Conservation (phyloP, 257 asterid species). For the Eucommia ulmoides region DNA sequence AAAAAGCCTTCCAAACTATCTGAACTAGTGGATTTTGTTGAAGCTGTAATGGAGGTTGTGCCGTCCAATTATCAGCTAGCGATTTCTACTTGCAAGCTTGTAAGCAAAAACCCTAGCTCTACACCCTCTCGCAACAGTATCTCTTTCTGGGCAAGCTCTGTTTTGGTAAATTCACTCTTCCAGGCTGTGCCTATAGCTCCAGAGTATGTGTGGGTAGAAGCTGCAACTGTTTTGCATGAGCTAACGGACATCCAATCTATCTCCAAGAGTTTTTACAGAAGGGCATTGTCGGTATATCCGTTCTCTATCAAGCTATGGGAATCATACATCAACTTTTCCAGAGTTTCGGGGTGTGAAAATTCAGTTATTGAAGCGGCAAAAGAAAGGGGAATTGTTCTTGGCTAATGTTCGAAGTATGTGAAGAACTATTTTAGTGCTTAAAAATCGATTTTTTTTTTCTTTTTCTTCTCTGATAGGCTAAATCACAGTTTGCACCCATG, state of each 20-base stretch:
- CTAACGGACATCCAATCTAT: constrained; percentile 13
- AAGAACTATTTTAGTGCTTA: too few relatives aligned
- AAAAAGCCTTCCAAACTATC: constrained; percentile 8
- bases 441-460: too few relatives aligned
- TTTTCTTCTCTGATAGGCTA: too few relatives aligned
- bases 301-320: constrained; percentile 31
- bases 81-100: constrained; percentile 19
- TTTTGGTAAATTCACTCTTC: constrained; percentile 25
- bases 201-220: constrained; percentile 31
- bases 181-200: constrained; percentile 40
- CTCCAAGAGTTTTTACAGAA: constrained; percentile 19
- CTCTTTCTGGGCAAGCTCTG: constrained; percentile 35
- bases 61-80: constrained; percentile 35
- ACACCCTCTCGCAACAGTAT: constrained; percentile 8
- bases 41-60: constrained; percentile 26
- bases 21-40: constrained; percentile 27
- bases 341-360: constrained; percentile 6
- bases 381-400: constrained; percentile 21
- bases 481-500: too few relatives aligned
- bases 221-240: constrained; percentile 18
- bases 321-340: constrained; percentile 16
- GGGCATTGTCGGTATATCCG: constrained; percentile 29
- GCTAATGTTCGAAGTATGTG: too few relatives aligned
- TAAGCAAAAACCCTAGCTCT: constrained; percentile 5
- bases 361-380: constrained; percentile 23